Evolutionary conservation across 2,329 filamentous ascomycete genomes (phyloP).

Genomic region (Zelopaecilomyces penicillatus): DNA sequence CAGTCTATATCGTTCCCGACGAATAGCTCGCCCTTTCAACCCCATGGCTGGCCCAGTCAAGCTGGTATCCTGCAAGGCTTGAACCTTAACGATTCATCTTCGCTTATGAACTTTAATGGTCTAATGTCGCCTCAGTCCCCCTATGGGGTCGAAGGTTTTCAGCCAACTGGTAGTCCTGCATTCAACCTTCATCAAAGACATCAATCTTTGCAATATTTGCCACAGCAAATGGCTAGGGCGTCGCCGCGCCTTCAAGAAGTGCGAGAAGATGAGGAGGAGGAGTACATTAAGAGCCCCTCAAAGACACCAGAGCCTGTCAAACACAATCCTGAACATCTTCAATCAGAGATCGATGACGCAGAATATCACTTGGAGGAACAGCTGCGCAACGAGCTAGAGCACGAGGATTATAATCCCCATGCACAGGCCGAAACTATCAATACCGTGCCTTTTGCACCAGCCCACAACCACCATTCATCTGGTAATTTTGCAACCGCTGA

Average conservation of each 20-base stretch:
- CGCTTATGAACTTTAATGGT: slow-evolving; percentile 41
- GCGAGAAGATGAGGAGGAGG: slow-evolving; percentile 64
- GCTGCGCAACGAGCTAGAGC: slow-evolving; percentile 68
- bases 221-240: slow-evolving; percentile 45
- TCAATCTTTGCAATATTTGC: slow-evolving; percentile 51
- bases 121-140: slow-evolving; percentile 59
- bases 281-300: slow-evolving; percentile 39
- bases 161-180: slow-evolving; percentile 30
- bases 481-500: slow-evolving; percentile 40
- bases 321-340: slow-evolving; percentile 59
- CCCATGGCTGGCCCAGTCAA: slow-evolving; percentile 50
- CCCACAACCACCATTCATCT: slow-evolving; percentile 36
- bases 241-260: slow-evolving; percentile 63
- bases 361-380: slow-evolving; percentile 80
- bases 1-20: slow-evolving; percentile 63
- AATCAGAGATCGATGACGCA: slow-evolving; percentile 76
- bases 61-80: slow-evolving; percentile 45
- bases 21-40: slow-evolving; percentile 56
- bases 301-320: slow-evolving; percentile 44
- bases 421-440: slow-evolving; percentile 26
- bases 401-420: slow-evolving; percentile 67
- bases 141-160: slow-evolving; percentile 45
- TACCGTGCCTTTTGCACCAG: slow-evolving; percentile 16
- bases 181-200: slow-evolving; percentile 46
- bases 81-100: slow-evolving; percentile 56